Evolutionary conservation across 257 asterid species (phyloP), one percentile per base, ranked within the genome.

Genomic region (Mitragyna speciosa): DNA sequence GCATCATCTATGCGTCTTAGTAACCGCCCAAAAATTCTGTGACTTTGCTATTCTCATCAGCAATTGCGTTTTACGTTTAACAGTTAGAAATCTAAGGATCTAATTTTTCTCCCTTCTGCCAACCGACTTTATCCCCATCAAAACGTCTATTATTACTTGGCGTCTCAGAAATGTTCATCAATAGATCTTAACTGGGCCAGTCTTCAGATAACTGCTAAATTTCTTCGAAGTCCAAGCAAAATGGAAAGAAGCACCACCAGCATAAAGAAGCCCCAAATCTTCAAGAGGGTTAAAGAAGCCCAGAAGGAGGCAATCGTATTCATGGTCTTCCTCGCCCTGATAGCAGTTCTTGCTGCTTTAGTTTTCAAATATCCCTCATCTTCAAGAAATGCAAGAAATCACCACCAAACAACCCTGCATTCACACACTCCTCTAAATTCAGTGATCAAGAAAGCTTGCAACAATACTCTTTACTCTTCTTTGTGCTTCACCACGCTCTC

Each of bases 401-500:
- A 75, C 20, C 80, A n/a, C 28, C 72, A 76, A 33, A 12, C 49
- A 31, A 28, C 63, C 19, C 73, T 28, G n/a, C 11, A 81, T 30
- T 52, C 66, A 43, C 65, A 68, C 6, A 59, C 72, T 1, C 82
- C 79, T 54, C 76, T 75, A 26, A 81, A 80, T 41, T 75, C 89
- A 33, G 80, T 88, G 82, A 85, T 87, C 87, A 84, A 77, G 77
- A 73, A 77, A 72, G 90, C 90, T 51, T 91, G 93, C 84, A 54
- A 91, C 1, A 56, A 79, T 28, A 84, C 91, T 4, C 83, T 84
- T 75, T 83, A 88, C 82, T 65, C 91, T 0, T 84, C 91, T 3
- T 77, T 89, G 48, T 91, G 90, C 84, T 76, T 11, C 39, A 84
- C 89, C 45, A 77, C 88, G 16, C 72, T 87, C 68, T 84, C 86